These are phyloP conservation scores for Colletotrichum gigasporum DNA, from an alignment of 2,329 filamentous ascomycete genomes.

Conservation along the genomic window DNA sequence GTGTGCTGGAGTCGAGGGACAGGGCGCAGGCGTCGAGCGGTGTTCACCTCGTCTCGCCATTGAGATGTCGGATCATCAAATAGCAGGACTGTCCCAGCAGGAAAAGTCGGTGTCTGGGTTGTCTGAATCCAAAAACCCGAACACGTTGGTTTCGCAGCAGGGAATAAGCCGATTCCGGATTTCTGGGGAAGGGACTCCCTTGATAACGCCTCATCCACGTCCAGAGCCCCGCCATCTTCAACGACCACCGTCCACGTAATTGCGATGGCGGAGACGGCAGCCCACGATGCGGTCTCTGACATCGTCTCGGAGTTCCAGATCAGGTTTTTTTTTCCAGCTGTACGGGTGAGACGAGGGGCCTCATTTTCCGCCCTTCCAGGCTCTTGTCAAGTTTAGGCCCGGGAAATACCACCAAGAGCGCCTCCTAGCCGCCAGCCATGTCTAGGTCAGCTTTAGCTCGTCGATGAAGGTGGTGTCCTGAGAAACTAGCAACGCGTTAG, in stretches of 20 bases:
- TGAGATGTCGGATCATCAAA: background rate
- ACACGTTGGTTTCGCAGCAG: slow-evolving; percentile 23
- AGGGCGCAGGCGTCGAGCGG: slow-evolving; percentile 2
- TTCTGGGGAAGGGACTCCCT: background rate
- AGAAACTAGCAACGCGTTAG: slow-evolving; percentile 7
- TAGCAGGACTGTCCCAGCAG: slow-evolving; percentile 20
- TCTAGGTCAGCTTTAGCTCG: slow-evolving; percentile 6
- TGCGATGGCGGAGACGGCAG: background rate
- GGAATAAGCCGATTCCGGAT: slow-evolving; percentile 18
- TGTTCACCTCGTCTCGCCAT: slow-evolving; percentile 4
- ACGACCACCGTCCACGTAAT: slow-evolving; percentile 6
- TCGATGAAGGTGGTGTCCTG: background rate
- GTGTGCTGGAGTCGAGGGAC: background rate
- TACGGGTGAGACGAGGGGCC: background rate
- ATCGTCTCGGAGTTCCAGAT: background rate
- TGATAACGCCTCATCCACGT: background rate
- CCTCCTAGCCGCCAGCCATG: slow-evolving; percentile 4
- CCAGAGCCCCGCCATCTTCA: background rate
- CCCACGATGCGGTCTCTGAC: background rate
- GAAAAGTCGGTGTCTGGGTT: slow-evolving; percentile 29
- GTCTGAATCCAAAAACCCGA: background rate
- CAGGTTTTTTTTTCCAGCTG: background rate
- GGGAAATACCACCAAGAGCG: background rate
- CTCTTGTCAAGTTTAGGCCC: background rate
- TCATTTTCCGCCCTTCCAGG: background rate